Conservation (phyloP, 2,329 filamentous ascomycete species). For the Aspergillus novoparasiticus region DNA sequence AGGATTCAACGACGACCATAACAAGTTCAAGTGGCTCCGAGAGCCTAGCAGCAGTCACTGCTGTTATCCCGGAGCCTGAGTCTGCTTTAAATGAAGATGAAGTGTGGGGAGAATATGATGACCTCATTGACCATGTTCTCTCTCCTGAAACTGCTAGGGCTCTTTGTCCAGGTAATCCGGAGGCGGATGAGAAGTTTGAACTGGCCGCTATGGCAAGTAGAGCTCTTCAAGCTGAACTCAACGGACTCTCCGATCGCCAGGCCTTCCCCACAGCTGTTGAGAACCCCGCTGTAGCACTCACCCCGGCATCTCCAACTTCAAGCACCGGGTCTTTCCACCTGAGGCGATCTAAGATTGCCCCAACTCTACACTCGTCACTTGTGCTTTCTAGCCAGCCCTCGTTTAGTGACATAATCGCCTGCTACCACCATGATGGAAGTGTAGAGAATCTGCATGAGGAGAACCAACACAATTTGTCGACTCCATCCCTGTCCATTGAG, state of each 20-base stretch:
- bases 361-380: constrained; percentile 52
- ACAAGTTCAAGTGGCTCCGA: constrained; percentile 67
- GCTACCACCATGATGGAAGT: constrained; percentile 45
- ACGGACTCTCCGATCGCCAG: constrained; percentile 17
- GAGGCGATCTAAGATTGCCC: constrained; percentile 55
- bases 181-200: constrained; percentile 34
- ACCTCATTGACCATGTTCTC: constrained; percentile 74
- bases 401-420: constrained; percentile 55
- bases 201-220: constrained; percentile 42
- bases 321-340: constrained; percentile 42
- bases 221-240: constrained; percentile 41
- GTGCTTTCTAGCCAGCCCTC: constrained; percentile 56
- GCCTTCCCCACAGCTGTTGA: constrained; percentile 21
- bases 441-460: constrained; percentile 26
- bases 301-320: constrained; percentile 28
- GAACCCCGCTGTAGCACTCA: constrained; percentile 25
- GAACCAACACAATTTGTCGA: constrained; percentile 23
- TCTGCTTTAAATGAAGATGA: constrained; percentile 77
- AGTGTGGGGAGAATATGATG: constrained; percentile 92
- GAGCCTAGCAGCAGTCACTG: constrained; percentile 65
- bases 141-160: constrained; percentile 43
- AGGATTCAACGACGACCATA: constrained; percentile 69
- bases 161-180: constrained; percentile 17
- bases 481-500: constrained; percentile 23
- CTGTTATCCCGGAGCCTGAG: constrained; percentile 63